Percentiles rank a stretch among this genome's conserved stretches.
Evolutionary conservation across 225 moss, liverwort and hornwort species (phyloP).

Genomic region (Antitrichia curtipendula): DNA sequence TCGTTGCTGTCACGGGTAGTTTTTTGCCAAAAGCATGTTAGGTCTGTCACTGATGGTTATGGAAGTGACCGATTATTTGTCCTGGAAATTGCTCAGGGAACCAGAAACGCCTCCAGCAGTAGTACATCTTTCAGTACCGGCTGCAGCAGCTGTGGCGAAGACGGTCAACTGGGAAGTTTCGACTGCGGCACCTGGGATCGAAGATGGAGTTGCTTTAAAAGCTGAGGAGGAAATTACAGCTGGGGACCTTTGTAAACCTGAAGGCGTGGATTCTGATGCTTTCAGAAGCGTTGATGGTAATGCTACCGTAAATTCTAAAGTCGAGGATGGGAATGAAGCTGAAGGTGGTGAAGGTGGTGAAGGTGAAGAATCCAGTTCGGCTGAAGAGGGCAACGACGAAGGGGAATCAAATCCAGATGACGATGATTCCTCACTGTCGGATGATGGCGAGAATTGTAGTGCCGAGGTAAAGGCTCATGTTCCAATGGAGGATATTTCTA

Average conservation of each 20-base stretch:
- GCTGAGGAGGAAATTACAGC: background rate
- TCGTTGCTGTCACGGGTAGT: background rate
- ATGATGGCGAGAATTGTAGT: conserved; percentile 7
- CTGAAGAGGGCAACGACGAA: conserved; percentile 15
- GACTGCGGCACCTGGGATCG: background rate
- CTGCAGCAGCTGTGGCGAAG: background rate
- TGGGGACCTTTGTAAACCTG: background rate
- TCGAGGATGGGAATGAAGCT: conserved; percentile 2
- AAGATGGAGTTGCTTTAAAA: background rate
- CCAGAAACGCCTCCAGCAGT: background rate
- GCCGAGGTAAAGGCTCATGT: conserved; percentile 10
- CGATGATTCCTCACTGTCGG: conserved; percentile 22
- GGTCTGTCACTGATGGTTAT: background rate
- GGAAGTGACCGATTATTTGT: background rate
- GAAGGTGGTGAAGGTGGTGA: conserved; percentile 27
- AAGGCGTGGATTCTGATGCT: background rate
- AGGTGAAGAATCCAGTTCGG: conserved; percentile 20
- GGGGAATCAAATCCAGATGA: conserved; percentile 16
- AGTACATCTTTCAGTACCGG: background rate
- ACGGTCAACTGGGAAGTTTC: conserved; percentile 3
- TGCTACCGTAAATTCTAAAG: background rate
- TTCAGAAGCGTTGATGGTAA: background rate
- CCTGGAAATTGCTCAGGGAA: conserved; percentile 9
- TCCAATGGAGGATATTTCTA: background rate
- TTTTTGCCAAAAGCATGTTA: background rate